phyloP scores from a whole-genome alignment of 495 filamentous ascomycete genomes.

The Penicillium psychrofluorescens region DNA sequence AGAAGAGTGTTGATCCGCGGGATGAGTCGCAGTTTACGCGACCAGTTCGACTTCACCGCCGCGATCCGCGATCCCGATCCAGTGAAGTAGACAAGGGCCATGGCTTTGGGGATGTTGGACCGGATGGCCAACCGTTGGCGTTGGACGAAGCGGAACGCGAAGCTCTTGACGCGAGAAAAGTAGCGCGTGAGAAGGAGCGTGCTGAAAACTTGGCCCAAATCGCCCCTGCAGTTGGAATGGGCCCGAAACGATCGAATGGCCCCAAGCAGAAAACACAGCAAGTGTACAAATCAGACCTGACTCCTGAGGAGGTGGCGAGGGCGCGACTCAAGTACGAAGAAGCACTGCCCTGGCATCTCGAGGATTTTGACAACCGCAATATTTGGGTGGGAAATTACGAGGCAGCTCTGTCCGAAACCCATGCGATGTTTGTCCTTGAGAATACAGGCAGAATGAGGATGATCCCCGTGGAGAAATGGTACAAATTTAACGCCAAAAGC shows the following conservation, averaged over 20 bases:
- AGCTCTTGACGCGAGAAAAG: slow-evolving; percentile 58
- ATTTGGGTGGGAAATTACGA: slow-evolving; percentile 90
- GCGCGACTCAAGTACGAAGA: slow-evolving; percentile 87
- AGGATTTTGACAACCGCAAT: slow-evolving; percentile 91
- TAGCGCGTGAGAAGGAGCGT: slow-evolving; percentile 72
- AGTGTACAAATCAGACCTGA: slow-evolving; percentile 72
- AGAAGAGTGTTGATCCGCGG: slow-evolving; percentile 59
- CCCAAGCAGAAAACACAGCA: slow-evolving; percentile 59
- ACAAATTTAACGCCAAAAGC: slow-evolving; percentile 79
- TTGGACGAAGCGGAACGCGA: slow-evolving; percentile 64
- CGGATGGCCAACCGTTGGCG: slow-evolving; percentile 31
- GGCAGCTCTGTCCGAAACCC: slow-evolving; percentile 68
- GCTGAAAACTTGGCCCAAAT: slow-evolving; percentile 83
- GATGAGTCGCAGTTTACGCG: slow-evolving; percentile 77
- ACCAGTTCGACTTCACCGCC: slow-evolving; percentile 80
- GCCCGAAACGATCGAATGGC: slow-evolving; percentile 52
- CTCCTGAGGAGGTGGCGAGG: slow-evolving; percentile 71
- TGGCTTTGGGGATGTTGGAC: slow-evolving; percentile 7
- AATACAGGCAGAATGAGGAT: slow-evolving; percentile 60
- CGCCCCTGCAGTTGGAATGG: slow-evolving; percentile 58
- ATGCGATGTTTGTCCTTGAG: slow-evolving; percentile 68
- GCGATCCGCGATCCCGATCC: slow-evolving; percentile 71
- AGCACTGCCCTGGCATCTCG: slow-evolving; percentile 89
- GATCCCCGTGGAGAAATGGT: slow-evolving; percentile 91
- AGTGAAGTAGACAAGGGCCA: slow-evolving; percentile 39